Evolutionary conservation across 2,329 filamentous ascomycete species (phyloP).

Genomic region (Calonectria leucothoes): DNA sequence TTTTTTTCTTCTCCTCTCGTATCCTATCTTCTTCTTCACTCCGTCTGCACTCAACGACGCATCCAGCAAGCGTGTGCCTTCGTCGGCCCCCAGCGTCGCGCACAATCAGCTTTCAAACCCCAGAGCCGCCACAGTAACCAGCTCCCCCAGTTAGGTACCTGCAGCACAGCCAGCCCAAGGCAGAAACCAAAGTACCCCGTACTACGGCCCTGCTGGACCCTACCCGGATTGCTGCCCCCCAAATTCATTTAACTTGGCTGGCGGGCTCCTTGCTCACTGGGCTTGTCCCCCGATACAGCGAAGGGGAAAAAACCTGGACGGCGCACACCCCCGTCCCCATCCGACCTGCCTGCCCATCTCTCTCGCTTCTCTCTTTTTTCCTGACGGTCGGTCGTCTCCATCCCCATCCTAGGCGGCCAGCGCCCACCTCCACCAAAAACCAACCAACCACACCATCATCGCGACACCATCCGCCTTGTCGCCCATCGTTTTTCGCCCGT

Average conservation of each 20-base stretch:
- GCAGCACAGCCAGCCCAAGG: background rate
- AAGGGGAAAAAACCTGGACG: conserved; percentile 20
- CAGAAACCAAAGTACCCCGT: conserved; percentile 17
- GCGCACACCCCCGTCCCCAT: conserved; percentile 21
- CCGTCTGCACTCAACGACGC: background rate
- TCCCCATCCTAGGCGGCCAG: conserved; percentile 26
- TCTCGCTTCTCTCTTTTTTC: conserved; percentile 27
- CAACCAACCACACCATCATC: conserved; percentile 29
- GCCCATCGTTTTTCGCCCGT: conserved; percentile 19
- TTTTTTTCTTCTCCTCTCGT: conserved; percentile 9
- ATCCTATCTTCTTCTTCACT: background rate
- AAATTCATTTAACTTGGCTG: conserved; percentile 24
- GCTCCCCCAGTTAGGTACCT: conserved; percentile 17
- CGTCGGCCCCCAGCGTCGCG: conserved; percentile 16
- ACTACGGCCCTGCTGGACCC: conserved; percentile 8
- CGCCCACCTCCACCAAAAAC: conserved; percentile 29
- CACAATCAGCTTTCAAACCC: background rate
- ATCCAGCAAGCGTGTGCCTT: background rate
- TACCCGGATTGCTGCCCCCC: background rate
- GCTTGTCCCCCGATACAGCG: conserved; percentile 25
- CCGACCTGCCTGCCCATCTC: conserved; percentile 15
- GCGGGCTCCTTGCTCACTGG: conserved; percentile 13
- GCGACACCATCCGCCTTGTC: conserved; percentile 25
- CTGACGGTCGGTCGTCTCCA: conserved; percentile 26
- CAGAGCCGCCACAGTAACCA: conserved; percentile 11